Evolutionary conservation across 306 rosid genomes (phyloP).

Genomic region (Senna siamea): DNA sequence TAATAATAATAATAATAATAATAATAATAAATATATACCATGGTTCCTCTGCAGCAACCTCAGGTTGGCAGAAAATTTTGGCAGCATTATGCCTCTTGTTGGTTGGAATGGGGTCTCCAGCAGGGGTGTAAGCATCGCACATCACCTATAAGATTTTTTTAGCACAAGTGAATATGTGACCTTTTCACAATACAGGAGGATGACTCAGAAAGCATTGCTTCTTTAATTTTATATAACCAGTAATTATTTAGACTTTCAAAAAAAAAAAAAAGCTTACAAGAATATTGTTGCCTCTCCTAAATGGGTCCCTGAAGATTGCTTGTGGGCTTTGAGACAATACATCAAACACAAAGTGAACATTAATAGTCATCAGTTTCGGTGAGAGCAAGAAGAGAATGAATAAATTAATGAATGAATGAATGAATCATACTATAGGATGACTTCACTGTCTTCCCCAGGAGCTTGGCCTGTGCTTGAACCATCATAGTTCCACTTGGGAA

Average conservation of each 20-base stretch:
- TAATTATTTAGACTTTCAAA: no score
- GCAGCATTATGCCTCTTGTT: conserved; percentile 62
- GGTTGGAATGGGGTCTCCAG: conserved; percentile 70
- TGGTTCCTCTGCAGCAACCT: no score
- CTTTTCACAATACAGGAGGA: not conserved
- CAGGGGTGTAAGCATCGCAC: conserved; percentile 69
- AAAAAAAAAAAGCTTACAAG: conserved; percentile 48
- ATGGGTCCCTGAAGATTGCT: conserved; percentile 72
- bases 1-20: no score
- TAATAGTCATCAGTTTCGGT: conserved; percentile 13
- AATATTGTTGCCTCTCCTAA: conserved; percentile 64
- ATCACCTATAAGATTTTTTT: conserved; percentile 44
- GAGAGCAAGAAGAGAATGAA: not conserved
- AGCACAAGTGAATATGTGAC: not conserved
- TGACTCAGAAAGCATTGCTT: no score
- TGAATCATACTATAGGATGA: conserved; percentile 59
- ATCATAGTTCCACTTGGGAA: conserved; percentile 72
- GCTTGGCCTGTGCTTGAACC: conserved; percentile 81
- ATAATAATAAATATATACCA: no score
- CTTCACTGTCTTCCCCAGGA: conserved; percentile 75
- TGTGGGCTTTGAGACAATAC: conserved; percentile 49
- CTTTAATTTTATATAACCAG: no score
- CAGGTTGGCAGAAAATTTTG: conserved; percentile 58
- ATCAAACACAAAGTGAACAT: not conserved
- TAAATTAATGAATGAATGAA: no score